phyloP scores from a whole-genome alignment of 2,329 filamentous ascomycete genomes.

The Xylaria sp. region DNA sequence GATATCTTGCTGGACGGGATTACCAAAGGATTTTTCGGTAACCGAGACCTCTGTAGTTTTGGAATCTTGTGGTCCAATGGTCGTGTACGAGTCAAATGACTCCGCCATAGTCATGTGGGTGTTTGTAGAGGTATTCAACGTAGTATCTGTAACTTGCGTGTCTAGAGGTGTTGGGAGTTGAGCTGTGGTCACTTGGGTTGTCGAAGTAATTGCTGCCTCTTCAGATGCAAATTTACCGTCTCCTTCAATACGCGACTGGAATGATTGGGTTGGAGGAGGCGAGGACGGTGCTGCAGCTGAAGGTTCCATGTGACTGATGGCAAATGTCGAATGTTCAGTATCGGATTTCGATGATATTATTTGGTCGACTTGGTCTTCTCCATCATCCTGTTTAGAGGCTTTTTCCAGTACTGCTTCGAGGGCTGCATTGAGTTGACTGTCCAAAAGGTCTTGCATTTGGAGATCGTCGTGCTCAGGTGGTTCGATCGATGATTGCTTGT shows the following conservation, averaged over 20 bases:
- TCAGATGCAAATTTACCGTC: conserved; percentile 13
- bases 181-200: conserved; percentile 18
- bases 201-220: conserved; percentile 21
- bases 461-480: conserved; percentile 4
- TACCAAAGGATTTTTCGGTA: background rate
- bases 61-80: conserved; percentile 12
- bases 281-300: conserved; percentile 42
- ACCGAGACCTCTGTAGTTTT: background rate
- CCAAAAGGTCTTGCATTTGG: conserved; percentile 6
- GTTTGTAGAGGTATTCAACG: conserved; percentile 6
- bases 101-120: conserved; percentile 32
- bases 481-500: conserved; percentile 6
- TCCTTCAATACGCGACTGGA: conserved; percentile 30
- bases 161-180: conserved; percentile 43
- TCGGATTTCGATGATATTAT: conserved; percentile 37
- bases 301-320: conserved; percentile 45
- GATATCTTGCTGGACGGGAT: conserved; percentile 8
- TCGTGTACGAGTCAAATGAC: conserved; percentile 23
- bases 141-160: conserved; percentile 37
- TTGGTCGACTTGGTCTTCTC: conserved; percentile 32
- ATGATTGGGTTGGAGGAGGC: conserved; percentile 42
- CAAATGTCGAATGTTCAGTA: conserved; percentile 27
- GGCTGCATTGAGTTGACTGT: conserved; percentile 1
- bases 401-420: background rate
- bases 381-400: background rate